phyloP scores from a whole-genome alignment of 108 stramenopile species.

The Conticribra guillardii region DNA sequence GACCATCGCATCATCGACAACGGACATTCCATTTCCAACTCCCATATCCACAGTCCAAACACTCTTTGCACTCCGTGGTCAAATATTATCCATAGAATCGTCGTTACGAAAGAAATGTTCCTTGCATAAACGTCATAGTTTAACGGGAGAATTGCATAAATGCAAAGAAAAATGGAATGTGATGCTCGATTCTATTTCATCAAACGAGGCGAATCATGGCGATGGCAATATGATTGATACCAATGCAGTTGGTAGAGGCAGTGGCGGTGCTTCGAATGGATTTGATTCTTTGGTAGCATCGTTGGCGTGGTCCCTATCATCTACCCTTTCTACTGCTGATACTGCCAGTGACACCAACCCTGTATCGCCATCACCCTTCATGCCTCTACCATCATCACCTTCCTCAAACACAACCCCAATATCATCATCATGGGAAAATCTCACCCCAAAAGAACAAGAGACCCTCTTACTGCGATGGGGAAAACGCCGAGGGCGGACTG shows the following conservation, averaged over 20 bases:
- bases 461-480: constrained; percentile 55
- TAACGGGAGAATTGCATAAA: constrained; percentile 34
- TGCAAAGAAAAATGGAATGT: constrained; percentile 33
- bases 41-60: constrained; percentile 22
- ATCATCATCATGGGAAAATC: constrained; percentile 10
- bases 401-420: not conserved
- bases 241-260: too few relatives aligned
- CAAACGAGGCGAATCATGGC: not conserved
- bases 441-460: constrained; percentile 26
- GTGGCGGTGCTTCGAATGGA: too few relatives aligned
- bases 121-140: constrained; percentile 23
- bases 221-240: too few relatives aligned
- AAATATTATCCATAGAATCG: constrained; percentile 35
- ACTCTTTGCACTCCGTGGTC: constrained; percentile 13
- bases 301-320: constrained; percentile 34
- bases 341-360: not conserved
- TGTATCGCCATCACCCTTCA: not conserved
- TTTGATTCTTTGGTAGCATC: constrained; percentile 9
- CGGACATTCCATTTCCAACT: constrained; percentile 11
- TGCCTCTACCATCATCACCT: not conserved
- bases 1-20: not conserved
- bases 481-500: constrained; percentile 38
- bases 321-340: not conserved
- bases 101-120: constrained; percentile 36
- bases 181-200: not conserved